These are phyloP conservation scores for Elongisporangium prolatum DNA, from an alignment of 352 stramenopile genomes.

Conservation along the genomic window DNA sequence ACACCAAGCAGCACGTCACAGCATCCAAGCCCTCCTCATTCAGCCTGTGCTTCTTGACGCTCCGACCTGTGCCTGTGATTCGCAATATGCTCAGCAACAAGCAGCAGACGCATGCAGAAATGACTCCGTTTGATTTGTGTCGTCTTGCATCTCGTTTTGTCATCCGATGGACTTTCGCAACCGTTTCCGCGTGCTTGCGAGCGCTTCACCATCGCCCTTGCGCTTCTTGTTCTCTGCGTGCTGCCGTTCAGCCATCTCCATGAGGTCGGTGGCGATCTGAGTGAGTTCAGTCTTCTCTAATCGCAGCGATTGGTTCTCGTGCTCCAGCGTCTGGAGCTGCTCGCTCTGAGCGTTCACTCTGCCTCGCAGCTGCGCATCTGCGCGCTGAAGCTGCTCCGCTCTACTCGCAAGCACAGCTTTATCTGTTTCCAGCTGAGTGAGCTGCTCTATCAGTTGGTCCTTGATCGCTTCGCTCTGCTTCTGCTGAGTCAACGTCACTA, in stretches of 20 bases:
- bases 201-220: slow-evolving; percentile 4
- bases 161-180: slow-evolving; percentile 33
- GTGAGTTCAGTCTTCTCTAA: slow-evolving; percentile 50
- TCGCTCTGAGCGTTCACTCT: slow-evolving; percentile 39
- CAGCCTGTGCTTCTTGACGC: background rate
- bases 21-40: background rate
- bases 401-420: slow-evolving; percentile 64
- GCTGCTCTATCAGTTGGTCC: slow-evolving; percentile 21
- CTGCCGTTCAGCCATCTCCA: slow-evolving; percentile 63
- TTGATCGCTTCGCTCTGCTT: slow-evolving; percentile 21
- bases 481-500: slow-evolving; percentile 14
- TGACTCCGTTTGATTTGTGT: background rate
- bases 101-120: background rate
- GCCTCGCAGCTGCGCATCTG: slow-evolving; percentile 47
- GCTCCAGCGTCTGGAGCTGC: slow-evolving; percentile 25
- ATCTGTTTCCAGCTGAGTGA: slow-evolving; percentile 53
- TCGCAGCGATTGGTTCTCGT: slow-evolving; percentile 29
- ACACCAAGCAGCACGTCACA: background rate
- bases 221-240: slow-evolving; percentile 28
- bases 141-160: slow-evolving; percentile 12
- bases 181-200: slow-evolving; percentile 22
- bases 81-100: background rate
- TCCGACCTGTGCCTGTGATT: slow-evolving; percentile 6
- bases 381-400: slow-evolving; percentile 53
- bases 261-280: slow-evolving; percentile 55